Percentiles rank a stretch among this genome's conserved stretches.
These are phyloP conservation scores for Stachybotrys chartarum DNA, from an alignment of 2,329 filamentous ascomycete genomes.

Conservation along the genomic window DNA sequence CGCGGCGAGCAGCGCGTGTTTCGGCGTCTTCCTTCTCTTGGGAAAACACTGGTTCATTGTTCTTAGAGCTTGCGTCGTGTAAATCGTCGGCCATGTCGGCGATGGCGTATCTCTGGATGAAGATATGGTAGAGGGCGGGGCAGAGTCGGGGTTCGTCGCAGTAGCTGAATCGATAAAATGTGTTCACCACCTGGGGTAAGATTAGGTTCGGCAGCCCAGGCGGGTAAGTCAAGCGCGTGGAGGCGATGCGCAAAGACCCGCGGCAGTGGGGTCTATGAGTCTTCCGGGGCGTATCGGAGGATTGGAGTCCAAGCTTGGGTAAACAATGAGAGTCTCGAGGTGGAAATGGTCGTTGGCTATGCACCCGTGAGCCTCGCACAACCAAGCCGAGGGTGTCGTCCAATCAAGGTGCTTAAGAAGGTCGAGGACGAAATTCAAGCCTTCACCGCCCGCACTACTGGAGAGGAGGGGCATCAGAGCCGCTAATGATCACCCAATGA, in stretches of 20 bases:
- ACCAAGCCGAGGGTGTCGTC: background rate
- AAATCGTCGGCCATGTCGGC: slow-evolving; percentile 36
- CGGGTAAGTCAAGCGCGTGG: too few relatives aligned
- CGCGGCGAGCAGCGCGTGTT: slow-evolving; percentile 55
- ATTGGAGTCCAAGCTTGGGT: background rate
- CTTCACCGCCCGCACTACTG: background rate
- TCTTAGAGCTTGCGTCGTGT: slow-evolving; percentile 32
- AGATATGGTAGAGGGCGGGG: background rate
- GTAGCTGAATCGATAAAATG: background rate
- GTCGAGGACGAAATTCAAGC: background rate
- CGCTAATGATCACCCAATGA: background rate
- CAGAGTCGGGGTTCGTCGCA: background rate
- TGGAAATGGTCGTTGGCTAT: background rate
- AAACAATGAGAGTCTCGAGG: background rate
- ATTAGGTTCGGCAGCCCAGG: too few relatives aligned
- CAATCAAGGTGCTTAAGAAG: background rate
- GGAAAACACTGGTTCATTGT: slow-evolving; percentile 18
- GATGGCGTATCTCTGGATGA: background rate
- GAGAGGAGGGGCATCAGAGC: background rate
- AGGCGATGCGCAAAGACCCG: too few relatives aligned
- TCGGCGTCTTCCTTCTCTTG: slow-evolving; percentile 51
- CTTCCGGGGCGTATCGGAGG: background rate
- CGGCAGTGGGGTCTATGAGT: too few relatives aligned
- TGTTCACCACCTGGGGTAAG: too few relatives aligned
- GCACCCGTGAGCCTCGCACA: background rate